Percentiles rank a stretch among this genome's conserved stretches.
Conservation (phyloP, 371 early-diverging fungal genomes). For the Furculomyces boomerangus region DNA sequence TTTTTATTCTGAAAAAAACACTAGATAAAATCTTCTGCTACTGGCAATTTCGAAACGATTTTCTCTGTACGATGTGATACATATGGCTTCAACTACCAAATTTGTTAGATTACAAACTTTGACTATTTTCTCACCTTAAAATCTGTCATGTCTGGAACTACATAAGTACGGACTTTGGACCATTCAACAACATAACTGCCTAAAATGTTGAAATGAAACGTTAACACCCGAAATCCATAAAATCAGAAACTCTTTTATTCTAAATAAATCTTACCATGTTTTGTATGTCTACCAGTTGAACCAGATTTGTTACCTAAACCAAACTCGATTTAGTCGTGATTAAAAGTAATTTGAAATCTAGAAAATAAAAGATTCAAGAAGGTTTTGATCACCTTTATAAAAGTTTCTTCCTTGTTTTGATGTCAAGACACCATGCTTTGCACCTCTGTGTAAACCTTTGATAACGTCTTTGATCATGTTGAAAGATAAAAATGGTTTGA, state of each 20-base stretch:
- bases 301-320: conserved; percentile 55
- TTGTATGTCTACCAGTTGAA: conserved; percentile 69
- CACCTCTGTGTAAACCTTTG: conserved; percentile 48
- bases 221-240: too few species aligned
- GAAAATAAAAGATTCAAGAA: not conserved
- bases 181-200: conserved; percentile 40
- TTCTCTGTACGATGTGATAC: conserved; percentile 3
- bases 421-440: conserved; percentile 53
- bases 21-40: not conserved
- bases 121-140: conserved; percentile 32
- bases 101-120: not conserved
- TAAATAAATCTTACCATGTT: conserved; percentile 30
- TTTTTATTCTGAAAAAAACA: too few species aligned
- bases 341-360: not conserved
- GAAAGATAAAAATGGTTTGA: too few species aligned
- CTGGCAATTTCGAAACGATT: not conserved
- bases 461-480: conserved; percentile 56
- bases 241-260: too few species aligned
- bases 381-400: conserved; percentile 43
- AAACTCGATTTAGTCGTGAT: not conserved
- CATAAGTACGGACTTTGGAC: conserved; percentile 57
- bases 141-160: conserved; percentile 54
- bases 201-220: not conserved
- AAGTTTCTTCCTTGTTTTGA: conserved; percentile 64
- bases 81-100: conserved; percentile 1